Base-by-base conservation (phyloP, 2,329 filamentous ascomycete species). In the Huntiella bhutanensis region DNA sequence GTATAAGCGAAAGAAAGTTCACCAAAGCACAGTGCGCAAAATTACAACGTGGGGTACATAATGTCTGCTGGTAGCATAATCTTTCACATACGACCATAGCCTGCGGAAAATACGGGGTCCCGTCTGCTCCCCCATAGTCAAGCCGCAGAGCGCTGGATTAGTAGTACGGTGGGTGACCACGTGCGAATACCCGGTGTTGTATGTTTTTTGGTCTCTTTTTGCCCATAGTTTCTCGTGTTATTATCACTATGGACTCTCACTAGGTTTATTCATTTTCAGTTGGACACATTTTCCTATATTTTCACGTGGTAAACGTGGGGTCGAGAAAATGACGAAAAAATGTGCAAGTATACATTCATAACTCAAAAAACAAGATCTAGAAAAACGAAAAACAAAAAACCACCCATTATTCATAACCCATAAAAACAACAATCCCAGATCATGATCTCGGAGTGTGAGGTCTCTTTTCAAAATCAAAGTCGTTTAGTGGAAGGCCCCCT, bases 81-180 rank as follows among this genome's bases (percentile, higher is more conserved):
- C 12, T 35, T 4, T 1, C 16, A 48, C 46, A 44, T 43, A 39
- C 40, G 41, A 43, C 41, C 46, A 48, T 43, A 48, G 41, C 46
- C 33, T 43, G 46, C 40, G 34, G 41, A 44, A 44, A 37, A 47
- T 42, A 47, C 33, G 43, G 43, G 43, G 43, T 46, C 43, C 43
- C 43, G 45, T 47, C 45, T 42, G 45, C 45, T 47, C 45, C 45
- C 45, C 45, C 45, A 28, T 47, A 42, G 45, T 47, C 39, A 47
- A 47, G 39, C 38, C n/a, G 32, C 45, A 42, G 39, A 47, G 45
- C 45, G 45, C 45, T 39, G 33, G 40, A 47, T 36, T 35, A 42
- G 45, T 47, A 47, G 34, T 41, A 47, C 35, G 39, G 45, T 47
- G 45, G 45, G 45, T 47, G 45, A 42, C 45, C 45, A 47, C 45